Conservation (phyloP, 257 asterid genomes). For the Osmanthus fragrans region DNA sequence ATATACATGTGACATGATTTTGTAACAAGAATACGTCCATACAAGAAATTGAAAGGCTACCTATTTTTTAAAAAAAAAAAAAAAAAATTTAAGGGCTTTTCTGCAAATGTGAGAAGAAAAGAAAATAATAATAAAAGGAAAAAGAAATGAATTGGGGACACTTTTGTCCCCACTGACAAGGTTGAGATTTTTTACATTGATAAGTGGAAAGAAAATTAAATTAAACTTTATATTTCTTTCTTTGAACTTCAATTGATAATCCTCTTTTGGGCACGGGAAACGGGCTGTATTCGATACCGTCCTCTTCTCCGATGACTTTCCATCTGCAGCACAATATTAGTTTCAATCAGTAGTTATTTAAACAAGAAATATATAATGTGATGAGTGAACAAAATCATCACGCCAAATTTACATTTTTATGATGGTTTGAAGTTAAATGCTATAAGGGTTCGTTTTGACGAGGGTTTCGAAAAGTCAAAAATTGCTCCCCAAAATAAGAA, state of each 20-base stretch:
- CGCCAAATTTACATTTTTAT: no score
- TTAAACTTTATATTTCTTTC: background rate
- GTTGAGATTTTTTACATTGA: background rate
- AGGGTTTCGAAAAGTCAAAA: no score
- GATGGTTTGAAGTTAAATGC: no score
- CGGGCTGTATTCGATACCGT: conserved; percentile 60
- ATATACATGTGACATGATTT: background rate
- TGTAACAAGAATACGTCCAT: conserved; percentile 18
- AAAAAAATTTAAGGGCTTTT: no score
- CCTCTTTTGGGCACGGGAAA: conserved; percentile 72
- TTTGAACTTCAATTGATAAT: conserved; percentile 43
- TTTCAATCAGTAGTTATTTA: background rate
- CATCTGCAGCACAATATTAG: conserved; percentile 39
- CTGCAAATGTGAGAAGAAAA: conserved; percentile 13
- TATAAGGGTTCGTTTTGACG: no score
- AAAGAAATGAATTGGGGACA: conserved; percentile 17
- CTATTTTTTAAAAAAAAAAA: background rate
- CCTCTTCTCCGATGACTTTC: conserved; percentile 54
- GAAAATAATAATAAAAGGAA: no score
- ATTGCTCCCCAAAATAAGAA: no score
- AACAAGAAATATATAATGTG: no score
- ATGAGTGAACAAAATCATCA: no score
- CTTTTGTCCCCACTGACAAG: conserved; percentile 26
- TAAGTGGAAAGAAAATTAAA: background rate
- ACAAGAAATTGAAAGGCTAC: conserved; percentile 16